Evolutionary conservation across 2,329 filamentous ascomycete genomes (phyloP).

Genomic region (Diplocarpon mali): DNA sequence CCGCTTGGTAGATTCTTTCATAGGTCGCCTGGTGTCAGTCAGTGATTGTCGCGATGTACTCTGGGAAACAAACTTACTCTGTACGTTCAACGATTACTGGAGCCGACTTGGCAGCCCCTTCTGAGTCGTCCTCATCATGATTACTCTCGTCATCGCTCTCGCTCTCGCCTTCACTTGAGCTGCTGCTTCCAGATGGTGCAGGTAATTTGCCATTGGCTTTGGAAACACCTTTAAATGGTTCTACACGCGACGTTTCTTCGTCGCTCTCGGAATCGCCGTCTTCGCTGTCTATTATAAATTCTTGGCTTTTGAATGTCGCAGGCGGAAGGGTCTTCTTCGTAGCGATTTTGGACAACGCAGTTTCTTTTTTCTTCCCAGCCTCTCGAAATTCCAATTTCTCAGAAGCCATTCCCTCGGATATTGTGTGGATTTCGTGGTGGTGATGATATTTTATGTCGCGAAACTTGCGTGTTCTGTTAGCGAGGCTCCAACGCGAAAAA

Average conservation of each 20-base stretch:
- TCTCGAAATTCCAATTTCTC: constrained; percentile 13
- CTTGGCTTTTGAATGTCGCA: constrained; percentile 19
- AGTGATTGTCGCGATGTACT: neutral
- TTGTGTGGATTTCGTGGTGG: neutral
- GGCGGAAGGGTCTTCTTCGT: constrained; percentile 3
- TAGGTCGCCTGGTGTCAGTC: constrained; percentile 7
- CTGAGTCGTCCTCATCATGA: constrained; percentile 29
- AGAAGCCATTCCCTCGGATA: constrained; percentile 6
- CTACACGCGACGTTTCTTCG: constrained; percentile 11
- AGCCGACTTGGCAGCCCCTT: constrained; percentile 14
- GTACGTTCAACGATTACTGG: constrained; percentile 12
- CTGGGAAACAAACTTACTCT: constrained; percentile 6
- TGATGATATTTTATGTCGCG: neutral
- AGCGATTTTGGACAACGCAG: constrained; percentile 8
- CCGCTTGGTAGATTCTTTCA: constrained; percentile 10
- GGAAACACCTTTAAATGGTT: constrained; percentile 3
- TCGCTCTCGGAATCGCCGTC: constrained; percentile 24
- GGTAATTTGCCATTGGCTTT: constrained; percentile 21
- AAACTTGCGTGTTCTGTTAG: neutral
- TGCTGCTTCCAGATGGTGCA: constrained; percentile 13
- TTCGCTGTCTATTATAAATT: constrained; percentile 22
- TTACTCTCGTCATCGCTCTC: constrained; percentile 27
- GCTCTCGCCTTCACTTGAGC: constrained; percentile 23
- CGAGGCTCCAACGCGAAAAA: neutral
- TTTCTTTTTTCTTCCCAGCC: constrained; percentile 12